Evolutionary conservation across 352 stramenopile genomes (phyloP), one percentile per base, ranked within the genome.

Genomic region (Blastocystis sp.): DNA sequence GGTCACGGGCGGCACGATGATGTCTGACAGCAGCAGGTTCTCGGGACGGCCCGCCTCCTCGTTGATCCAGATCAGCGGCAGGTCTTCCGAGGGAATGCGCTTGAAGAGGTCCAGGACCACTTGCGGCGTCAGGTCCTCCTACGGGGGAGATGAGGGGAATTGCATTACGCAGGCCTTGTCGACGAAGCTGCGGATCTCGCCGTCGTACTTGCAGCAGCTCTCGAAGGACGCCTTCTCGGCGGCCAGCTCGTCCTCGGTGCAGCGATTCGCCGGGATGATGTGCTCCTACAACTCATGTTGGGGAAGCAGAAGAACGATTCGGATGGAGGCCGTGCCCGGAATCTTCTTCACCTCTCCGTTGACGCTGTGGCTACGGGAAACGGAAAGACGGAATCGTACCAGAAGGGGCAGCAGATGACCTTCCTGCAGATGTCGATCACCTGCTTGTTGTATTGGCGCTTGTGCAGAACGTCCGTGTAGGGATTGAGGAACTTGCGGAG

Each of bases 261-360:
- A 34, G n/a, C 66, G 62, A 53, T 89, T 69, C 38, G 86, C 53
- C 38, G 77, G 66, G 21, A 89, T 89, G n/a, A 96, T 96, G 89
- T 86, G 62, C 64, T 99, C 96, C 90, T 99, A 78, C 10, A 21
- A 23, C 17, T 88, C 14, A 79, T 9, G n/a, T 14, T 11, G 11
- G 1, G 23, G 17, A 9, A 14, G 1, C 2, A 61, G 41, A 76
- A 17, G 96, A 28, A 99, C 93, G 76, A 99, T 92, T 91, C 98
- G 98, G 14, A 99, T 91, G n/a, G 96, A 98, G 17, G 95, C 95
- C 69, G 93, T 96, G 19, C 93, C 93, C 1, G 94, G 94, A 67
- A 99, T 91, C 91, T 98, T 98, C 88, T 98, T 97, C n/a, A 99
- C 95, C 2, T 94, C 97, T 62, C 96, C 96, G 90, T 99, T 99